These are phyloP conservation scores for Xylariales sp. DNA, from an alignment of 2,329 filamentous ascomycete species.

Conservation along the genomic window DNA sequence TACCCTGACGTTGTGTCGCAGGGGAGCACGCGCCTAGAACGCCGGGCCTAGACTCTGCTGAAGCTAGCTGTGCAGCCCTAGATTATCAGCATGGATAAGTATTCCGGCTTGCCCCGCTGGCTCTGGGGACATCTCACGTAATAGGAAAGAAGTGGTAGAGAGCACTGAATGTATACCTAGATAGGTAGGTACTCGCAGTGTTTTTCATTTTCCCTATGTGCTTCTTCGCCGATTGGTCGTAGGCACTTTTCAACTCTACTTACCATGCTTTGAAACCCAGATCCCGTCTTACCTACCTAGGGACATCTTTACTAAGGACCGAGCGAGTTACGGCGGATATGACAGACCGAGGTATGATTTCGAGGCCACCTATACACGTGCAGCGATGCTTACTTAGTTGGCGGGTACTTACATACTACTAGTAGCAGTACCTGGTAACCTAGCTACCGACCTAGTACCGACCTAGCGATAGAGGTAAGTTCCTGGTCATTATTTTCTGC, in stretches of 20 bases:
- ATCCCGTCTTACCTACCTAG: background rate
- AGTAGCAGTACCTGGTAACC: no score
- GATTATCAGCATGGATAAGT: conserved; percentile 16
- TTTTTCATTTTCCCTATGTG: background rate
- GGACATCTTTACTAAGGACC: no score
- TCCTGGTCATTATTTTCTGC: no score
- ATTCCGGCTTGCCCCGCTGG: conserved; percentile 15
- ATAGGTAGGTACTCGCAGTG: background rate
- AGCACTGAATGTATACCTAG: background rate
- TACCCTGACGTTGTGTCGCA: conserved; percentile 26
- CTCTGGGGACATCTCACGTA: conserved; percentile 17
- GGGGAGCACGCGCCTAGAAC: conserved; percentile 33
- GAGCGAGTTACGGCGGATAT: no score
- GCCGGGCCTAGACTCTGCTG: conserved; percentile 34
- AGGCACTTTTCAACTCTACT: background rate
- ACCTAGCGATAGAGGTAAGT: no score
- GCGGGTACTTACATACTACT: no score
- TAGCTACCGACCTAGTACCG: no score
- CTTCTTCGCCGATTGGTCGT: background rate
- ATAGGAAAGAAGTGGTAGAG: background rate
- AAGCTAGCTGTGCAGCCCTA: conserved; percentile 33
- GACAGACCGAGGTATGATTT: no score
- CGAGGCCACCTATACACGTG: no score
- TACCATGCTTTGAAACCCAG: background rate
- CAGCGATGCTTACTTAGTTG: no score